A percentile compares a stretch with the other conserved stretches of the same genome.
These are phyloP conservation scores for Carnegiea gigantea DNA, from an alignment of 179 eudicot genomes.

Conservation along the genomic window DNA sequence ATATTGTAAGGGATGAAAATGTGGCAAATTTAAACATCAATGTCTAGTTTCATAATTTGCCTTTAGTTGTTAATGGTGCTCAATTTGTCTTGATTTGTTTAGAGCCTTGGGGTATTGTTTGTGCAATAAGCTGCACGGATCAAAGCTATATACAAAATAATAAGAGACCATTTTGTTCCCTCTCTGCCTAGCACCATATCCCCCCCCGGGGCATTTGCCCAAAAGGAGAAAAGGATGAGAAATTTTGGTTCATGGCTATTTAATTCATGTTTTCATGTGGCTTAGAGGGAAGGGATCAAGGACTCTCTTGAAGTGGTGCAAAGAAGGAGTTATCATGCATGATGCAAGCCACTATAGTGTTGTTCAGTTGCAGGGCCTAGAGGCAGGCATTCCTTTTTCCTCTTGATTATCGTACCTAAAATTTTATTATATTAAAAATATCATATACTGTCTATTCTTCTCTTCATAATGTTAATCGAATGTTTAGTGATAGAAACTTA, in stretches of 20 bases:
- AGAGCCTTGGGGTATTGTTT: no score
- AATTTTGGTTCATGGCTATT: neutral
- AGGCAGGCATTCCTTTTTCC: constrained; percentile 50
- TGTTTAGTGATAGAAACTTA: neutral
- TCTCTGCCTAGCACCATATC: no score
- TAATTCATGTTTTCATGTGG: constrained; percentile 21
- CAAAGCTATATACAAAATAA: no score
- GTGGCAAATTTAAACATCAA: neutral
- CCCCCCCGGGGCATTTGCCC: no score
- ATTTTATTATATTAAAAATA: neutral
- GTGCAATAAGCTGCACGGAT: no score
- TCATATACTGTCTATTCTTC: neutral
- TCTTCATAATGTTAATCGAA: neutral
- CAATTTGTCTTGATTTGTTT: no score
- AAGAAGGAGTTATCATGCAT: constrained; percentile 65
- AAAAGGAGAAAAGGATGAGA: neutral
- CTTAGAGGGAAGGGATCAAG: constrained; percentile 85
- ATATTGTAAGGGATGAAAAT: neutral
- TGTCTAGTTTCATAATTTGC: neutral
- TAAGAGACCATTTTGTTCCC: no score
- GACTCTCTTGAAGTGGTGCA: constrained; percentile 71
- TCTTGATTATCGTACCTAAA: constrained; percentile 1
- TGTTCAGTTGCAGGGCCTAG: constrained; percentile 73
- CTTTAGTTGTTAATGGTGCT: neutral
- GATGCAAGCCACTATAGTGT: constrained; percentile 75